Conservation (phyloP, 257 asterid genomes). For the Plectranthus barbatus region DNA sequence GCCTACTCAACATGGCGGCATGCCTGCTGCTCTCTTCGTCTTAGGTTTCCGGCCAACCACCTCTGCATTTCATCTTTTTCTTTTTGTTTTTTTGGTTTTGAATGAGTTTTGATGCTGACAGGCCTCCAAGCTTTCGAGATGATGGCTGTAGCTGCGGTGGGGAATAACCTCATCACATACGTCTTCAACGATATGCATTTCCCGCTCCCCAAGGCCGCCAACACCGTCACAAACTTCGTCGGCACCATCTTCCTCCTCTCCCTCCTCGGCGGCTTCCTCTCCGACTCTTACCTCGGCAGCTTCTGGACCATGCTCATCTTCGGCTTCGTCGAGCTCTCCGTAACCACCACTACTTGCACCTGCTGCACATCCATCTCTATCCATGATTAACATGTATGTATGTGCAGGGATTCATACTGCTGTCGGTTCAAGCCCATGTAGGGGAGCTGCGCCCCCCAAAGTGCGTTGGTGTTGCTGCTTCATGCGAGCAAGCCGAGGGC, state of each 20-base stretch:
- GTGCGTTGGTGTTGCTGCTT: conserved; percentile 22
- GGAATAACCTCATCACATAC: conserved; percentile 67
- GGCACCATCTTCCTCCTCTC: conserved; percentile 69
- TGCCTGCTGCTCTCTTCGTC: conserved; percentile 64
- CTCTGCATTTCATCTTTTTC: too few relatives aligned
- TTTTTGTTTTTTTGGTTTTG: too few relatives aligned
- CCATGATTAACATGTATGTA: too few relatives aligned
- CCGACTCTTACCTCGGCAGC: conserved; percentile 74
- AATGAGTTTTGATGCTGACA: not conserved
- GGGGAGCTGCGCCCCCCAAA: conserved; percentile 38
- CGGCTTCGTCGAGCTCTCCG: conserved; percentile 64
- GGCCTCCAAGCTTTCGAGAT: conserved; percentile 71
- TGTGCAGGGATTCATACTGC: conserved; percentile 47
- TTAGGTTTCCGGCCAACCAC: conserved; percentile 24
- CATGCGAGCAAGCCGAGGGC: conserved; percentile 42
- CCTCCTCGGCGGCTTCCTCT: conserved; percentile 67
- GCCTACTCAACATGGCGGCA: conserved; percentile 60
- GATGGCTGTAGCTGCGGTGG: conserved; percentile 79
- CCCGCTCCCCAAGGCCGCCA: conserved; percentile 57
- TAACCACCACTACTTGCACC: too few relatives aligned
- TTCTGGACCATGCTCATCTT: conserved; percentile 65
- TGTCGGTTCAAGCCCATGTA: conserved; percentile 56
- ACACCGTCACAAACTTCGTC: conserved; percentile 71
- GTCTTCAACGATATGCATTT: conserved; percentile 69
- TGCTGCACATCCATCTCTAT: too few relatives aligned